phyloP scores from a whole-genome alignment of 2,329 filamentous ascomycete species.

The Coniosporium tulheliwenetii region DNA sequence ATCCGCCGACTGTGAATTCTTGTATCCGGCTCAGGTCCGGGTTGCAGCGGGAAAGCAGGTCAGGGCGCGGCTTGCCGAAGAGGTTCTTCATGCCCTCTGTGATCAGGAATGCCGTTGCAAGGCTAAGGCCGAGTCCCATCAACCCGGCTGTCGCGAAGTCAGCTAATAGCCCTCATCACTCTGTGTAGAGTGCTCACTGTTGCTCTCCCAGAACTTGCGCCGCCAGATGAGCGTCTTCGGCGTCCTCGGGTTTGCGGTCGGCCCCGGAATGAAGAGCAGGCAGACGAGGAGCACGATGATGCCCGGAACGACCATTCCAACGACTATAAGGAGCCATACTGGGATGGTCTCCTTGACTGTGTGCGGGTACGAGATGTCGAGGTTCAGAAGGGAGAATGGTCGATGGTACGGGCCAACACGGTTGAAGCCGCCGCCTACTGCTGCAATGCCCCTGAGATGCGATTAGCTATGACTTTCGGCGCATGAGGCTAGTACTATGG shows the following conservation, averaged over 20 bases:
- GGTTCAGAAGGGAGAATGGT: constrained; percentile 58
- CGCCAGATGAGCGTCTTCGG: constrained; percentile 54
- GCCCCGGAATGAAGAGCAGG: constrained; percentile 55
- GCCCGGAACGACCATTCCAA: constrained; percentile 48
- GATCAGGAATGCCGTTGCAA: constrained; percentile 61
- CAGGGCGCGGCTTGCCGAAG: constrained; percentile 48
- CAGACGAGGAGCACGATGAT: constrained; percentile 53
- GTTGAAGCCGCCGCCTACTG: constrained; percentile 33
- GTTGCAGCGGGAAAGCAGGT: constrained; percentile 54
- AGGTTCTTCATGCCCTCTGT: constrained; percentile 73
- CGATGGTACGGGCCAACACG: constrained; percentile 48
- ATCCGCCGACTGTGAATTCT: constrained; percentile 47
- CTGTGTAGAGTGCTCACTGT: constrained; percentile 25
- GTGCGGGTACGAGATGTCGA: constrained; percentile 65
- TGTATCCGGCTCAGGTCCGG: constrained; percentile 53
- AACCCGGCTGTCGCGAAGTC: constrained; percentile 38
- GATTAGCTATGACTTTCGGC: not conserved
- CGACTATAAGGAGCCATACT: constrained; percentile 46
- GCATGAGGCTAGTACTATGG: not conserved
- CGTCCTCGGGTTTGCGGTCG: constrained; percentile 46
- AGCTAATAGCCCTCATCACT: not conserved
- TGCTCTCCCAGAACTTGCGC: constrained; percentile 81
- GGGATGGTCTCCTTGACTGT: constrained; percentile 57
- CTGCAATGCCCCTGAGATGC: constrained; percentile 7
- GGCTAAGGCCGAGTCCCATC: constrained; percentile 63